Percentiles rank a stretch among this genome's conserved stretches.
Evolutionary conservation across 140 eudicot genomes (phyloP).

Genomic region (Bidens hawaiensis): DNA sequence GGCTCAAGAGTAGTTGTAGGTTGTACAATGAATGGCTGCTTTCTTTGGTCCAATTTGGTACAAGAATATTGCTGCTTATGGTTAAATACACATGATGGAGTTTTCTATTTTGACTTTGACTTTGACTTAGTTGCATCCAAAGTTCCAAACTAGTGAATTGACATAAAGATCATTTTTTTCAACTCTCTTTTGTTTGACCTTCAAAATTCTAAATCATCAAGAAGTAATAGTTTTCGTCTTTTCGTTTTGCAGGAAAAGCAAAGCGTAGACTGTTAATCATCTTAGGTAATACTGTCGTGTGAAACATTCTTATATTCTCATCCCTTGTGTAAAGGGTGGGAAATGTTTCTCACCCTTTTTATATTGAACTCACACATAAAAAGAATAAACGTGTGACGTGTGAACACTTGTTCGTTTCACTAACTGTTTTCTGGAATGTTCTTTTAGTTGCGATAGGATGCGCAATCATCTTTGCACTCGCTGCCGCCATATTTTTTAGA

Average conservation of each 20-base stretch:
- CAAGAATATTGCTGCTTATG: neutral
- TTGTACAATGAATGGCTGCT: too few species aligned
- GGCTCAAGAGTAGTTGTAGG: neutral
- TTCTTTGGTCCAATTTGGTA: constrained; percentile 29
- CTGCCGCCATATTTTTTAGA: constrained; percentile 1
- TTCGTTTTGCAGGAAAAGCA: neutral
- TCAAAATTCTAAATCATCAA: too few species aligned
- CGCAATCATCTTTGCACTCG: constrained; percentile 8
- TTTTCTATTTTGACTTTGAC: constrained; percentile 19
- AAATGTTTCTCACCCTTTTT: neutral
- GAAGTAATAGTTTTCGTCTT: neutral
- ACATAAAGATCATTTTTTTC: neutral
- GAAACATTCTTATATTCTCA: neutral
- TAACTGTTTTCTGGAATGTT: neutral
- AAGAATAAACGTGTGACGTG: too few species aligned
- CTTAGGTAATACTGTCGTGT: constrained; percentile 13
- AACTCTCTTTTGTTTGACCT: neutral
- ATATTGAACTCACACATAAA: too few species aligned
- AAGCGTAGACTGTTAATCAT: neutral
- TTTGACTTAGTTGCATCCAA: constrained; percentile 3
- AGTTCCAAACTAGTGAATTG: neutral
- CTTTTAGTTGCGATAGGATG: constrained; percentile 26
- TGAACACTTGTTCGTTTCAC: too few species aligned
- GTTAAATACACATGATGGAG: neutral
- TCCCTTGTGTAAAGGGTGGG: neutral